Conservation (phyloP, 441 rosid species). For the Erodium moschatum region DNA sequence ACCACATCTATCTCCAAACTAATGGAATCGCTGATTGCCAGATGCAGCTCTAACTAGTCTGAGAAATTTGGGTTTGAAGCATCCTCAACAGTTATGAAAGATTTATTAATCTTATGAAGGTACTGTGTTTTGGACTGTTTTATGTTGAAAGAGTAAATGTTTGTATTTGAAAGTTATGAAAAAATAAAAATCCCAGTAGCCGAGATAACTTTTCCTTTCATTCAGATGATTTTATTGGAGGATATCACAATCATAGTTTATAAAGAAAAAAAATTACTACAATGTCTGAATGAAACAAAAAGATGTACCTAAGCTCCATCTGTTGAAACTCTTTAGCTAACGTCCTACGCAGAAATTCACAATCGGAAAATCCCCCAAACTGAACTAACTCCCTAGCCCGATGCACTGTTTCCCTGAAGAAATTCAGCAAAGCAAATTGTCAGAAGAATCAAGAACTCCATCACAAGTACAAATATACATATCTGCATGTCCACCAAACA, state of each 20-base stretch:
- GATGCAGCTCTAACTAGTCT: not conserved
- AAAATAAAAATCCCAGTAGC: not conserved
- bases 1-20: conserved; percentile 4
- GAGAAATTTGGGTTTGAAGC: conserved; percentile 1
- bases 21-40: conserved; percentile 4
- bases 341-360: conserved; percentile 56
- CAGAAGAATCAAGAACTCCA: conserved; percentile 10
- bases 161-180: conserved; percentile 1
- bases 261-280: not conserved
- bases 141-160: not conserved
- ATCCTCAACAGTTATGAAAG: not conserved
- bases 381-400: conserved; percentile 57
- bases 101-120: not conserved
- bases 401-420: conserved; percentile 58
- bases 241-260: no score
- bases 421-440: conserved; percentile 14
- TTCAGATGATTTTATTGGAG: not conserved
- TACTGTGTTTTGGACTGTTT: not conserved
- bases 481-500: conserved; percentile 7
- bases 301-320: conserved; percentile 59
- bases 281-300: conserved; percentile 3
- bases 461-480: not conserved
- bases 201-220: not conserved
- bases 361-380: conserved; percentile 73
- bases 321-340: conserved; percentile 67